A percentile compares a stretch with the other conserved stretches of the same genome.
Evolutionary conservation across 192 early-diverging fungal genomes (phyloP).

Genomic region (Linnemannia zychae): DNA sequence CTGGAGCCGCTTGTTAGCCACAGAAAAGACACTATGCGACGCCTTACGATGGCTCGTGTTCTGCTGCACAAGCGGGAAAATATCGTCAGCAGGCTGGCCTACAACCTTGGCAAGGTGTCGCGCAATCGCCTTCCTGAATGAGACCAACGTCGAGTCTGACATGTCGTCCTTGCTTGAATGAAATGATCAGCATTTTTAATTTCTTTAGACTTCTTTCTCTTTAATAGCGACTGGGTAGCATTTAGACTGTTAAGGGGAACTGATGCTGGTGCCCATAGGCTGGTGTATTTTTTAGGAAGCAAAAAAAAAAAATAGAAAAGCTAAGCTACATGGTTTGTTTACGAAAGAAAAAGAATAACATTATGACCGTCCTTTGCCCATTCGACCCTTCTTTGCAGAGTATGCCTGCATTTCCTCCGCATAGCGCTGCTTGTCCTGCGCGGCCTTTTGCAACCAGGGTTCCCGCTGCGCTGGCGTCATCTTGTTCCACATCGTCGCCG

Average conservation of each 20-base stretch:
- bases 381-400: conserved; percentile 40
- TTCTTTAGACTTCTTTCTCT: neutral
- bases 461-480: conserved; percentile 65
- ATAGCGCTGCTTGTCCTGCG: conserved; percentile 76
- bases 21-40: conserved; percentile 39
- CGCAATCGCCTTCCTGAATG: conserved; percentile 36
- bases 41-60: conserved; percentile 21
- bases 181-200: neutral
- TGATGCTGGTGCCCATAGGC: too few species aligned
- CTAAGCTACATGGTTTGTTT: neutral
- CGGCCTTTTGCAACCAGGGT: conserved; percentile 68
- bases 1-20: conserved; percentile 30
- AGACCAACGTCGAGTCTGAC: conserved; percentile 14
- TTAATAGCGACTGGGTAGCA: too few species aligned
- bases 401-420: conserved; percentile 75
- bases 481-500: conserved; percentile 76
- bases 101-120: conserved; percentile 20
- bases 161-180: neutral
- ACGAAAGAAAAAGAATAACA: neutral
- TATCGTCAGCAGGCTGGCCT: neutral
- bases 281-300: too few species aligned
- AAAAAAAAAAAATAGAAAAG: neutral
- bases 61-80: conserved; percentile 35
- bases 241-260: neutral
- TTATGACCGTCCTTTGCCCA: conserved; percentile 28